phyloP scores from a whole-genome alignment of 257 asterid species.

The Haberlea rhodopensis region DNA sequence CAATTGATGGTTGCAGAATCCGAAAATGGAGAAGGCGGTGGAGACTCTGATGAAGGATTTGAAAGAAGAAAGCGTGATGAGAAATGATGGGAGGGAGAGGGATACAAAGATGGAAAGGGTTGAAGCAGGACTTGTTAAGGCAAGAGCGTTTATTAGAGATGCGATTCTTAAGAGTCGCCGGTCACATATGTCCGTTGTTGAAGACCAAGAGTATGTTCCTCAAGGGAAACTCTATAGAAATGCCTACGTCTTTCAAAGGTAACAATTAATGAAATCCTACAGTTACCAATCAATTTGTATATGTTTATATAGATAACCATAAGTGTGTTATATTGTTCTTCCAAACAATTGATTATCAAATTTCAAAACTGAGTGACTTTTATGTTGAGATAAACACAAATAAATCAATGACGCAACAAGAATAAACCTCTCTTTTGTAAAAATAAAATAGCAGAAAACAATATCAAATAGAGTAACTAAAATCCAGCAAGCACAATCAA shows the following conservation, averaged over 20 bases:
- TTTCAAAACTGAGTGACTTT: no score
- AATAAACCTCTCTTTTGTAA: no score
- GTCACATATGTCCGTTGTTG: not conserved
- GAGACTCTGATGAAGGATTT: constrained; percentile 39
- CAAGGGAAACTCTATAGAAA: constrained; percentile 52
- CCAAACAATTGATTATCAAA: no score
- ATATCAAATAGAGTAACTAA: no score
- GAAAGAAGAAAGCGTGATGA: constrained; percentile 33
- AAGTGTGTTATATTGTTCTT: no score
- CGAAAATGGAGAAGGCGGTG: constrained; percentile 50
- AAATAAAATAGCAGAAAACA: no score
- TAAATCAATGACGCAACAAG: no score
- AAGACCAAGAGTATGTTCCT: constrained; percentile 44
- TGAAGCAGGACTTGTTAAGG: constrained; percentile 48
- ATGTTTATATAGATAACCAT: no score
- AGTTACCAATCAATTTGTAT: no score
- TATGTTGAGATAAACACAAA: no score
- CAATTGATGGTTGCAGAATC: constrained; percentile 33
- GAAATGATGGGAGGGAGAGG: constrained; percentile 33
- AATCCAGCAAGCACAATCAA: no score
- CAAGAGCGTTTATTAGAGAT: constrained; percentile 45
- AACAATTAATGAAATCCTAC: not conserved
- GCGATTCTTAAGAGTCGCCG: constrained; percentile 33
- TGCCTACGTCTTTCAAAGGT: constrained; percentile 55
- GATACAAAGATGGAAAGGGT: constrained; percentile 42